Evolutionary conservation across 1,139 yeast species (phyloP).

Genomic region (Yamadazyma atlantica): DNA sequence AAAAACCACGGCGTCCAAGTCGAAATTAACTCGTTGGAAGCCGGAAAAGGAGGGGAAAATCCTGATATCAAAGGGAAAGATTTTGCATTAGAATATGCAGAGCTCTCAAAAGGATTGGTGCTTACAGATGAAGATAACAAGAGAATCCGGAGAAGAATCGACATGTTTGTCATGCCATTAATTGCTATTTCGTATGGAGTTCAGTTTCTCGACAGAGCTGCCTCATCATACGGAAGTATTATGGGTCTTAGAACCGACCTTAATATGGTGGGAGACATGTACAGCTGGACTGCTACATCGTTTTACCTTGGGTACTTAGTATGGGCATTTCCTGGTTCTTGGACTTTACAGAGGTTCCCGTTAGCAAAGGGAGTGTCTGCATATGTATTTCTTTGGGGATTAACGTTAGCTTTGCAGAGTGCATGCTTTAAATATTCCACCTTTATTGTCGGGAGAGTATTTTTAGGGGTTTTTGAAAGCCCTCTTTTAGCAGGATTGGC

Average conservation of each 20-base stretch:
- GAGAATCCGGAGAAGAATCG: constrained; percentile 19
- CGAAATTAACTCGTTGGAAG: constrained; percentile 7
- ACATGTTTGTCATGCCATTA: constrained; percentile 17
- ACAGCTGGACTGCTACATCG: constrained; percentile 55
- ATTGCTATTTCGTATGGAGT: constrained; percentile 11
- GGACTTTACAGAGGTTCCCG: constrained; percentile 51
- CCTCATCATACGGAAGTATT: constrained; percentile 36
- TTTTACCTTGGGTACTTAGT: constrained; percentile 53
- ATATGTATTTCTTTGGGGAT: constrained; percentile 51
- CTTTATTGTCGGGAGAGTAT: constrained; percentile 45
- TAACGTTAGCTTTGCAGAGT: constrained; percentile 48
- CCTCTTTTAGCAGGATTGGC: constrained; percentile 34
- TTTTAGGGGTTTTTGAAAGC: constrained; percentile 39
- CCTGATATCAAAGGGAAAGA: constrained; percentile 16
- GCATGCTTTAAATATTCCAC: constrained; percentile 43
- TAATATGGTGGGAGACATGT: constrained; percentile 20
- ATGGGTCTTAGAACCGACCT: constrained; percentile 23
- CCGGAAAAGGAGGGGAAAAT: constrained; percentile 2
- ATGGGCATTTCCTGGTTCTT: constrained; percentile 54
- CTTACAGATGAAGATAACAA: constrained; percentile 13
- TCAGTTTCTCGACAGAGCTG: constrained; percentile 49
- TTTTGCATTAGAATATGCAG: constrained; percentile 26
- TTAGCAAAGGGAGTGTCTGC: constrained; percentile 48
- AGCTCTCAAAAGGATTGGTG: constrained; percentile 9
- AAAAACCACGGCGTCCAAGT: constrained; percentile 6